phyloP scores from a whole-genome alignment of 2,329 filamentous ascomycete species.

The Aspergillus fischeri region DNA sequence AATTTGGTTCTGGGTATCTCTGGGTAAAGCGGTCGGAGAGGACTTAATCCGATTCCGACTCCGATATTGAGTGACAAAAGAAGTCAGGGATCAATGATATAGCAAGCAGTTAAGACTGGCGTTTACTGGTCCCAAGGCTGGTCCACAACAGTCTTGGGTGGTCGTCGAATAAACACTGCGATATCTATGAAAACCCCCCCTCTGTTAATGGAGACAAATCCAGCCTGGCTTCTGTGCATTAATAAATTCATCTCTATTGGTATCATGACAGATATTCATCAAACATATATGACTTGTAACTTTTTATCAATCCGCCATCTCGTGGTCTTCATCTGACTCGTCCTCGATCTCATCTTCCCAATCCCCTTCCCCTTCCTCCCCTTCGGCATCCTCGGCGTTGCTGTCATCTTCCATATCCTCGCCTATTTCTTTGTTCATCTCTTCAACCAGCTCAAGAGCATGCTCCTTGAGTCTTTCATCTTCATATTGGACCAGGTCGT shows the following conservation, averaged over 20 bases:
- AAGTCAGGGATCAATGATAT: neutral
- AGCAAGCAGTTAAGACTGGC: neutral
- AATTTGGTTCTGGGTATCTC: constrained; percentile 24
- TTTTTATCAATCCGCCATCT: constrained; percentile 52
- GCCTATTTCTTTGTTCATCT: constrained; percentile 62
- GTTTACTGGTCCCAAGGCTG: too few species aligned
- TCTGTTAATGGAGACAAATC: neutral
- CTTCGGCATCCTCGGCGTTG: constrained; percentile 54
- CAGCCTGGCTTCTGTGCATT: neutral
- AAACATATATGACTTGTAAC: constrained; percentile 20
- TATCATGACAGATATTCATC: constrained; percentile 28
- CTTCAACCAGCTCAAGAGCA: constrained; percentile 41
- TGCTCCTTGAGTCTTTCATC: constrained; percentile 45
- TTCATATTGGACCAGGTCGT: constrained; percentile 70
- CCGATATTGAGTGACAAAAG: constrained; percentile 6
- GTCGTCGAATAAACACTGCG: neutral
- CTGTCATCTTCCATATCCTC: constrained; percentile 54
- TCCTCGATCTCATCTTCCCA: constrained; percentile 55
- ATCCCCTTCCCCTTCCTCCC: constrained; percentile 47
- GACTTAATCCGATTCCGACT: constrained; percentile 28
- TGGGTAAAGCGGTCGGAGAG: constrained; percentile 22
- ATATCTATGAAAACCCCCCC: neutral
- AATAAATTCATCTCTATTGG: constrained; percentile 19
- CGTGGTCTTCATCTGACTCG: constrained; percentile 47
- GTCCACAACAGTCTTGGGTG: neutral